Evolutionary conservation across 2,329 filamentous ascomycete species (phyloP), one percentile per base, ranked within the genome.

Genomic region (Colletotrichum musae): DNA sequence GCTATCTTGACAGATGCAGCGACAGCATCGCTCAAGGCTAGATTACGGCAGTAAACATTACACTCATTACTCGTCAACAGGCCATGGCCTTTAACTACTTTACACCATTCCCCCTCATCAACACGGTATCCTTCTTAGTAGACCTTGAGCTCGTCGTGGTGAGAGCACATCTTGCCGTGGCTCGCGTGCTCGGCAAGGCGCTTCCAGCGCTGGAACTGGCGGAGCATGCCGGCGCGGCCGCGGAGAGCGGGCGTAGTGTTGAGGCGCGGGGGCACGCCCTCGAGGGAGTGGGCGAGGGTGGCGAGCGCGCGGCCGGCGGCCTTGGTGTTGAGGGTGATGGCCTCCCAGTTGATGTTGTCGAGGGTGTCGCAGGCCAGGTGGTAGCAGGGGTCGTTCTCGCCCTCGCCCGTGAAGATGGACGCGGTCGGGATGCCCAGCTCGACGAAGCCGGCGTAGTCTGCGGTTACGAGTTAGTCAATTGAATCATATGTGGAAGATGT

Each of bases 301-400:
- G 87, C 87, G 32, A 86, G 83, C 2, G 82, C 83, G 67, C 83
- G 79, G 2, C 86, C 88, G 57, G 89, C 89, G 3, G 81, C 77
- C 74, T 79, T 81, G 28, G 81, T 72, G 70, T 80, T 83, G 50
- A 78, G 70, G 0, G 76, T 79, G 16, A 82, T 41, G 1, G 81
- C 81, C 1, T 79, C 77, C 76, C 79, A 78, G 74, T 83, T 77
- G 64, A 84, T 79, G 73, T 84, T 83, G 32, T 75, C 63, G n/a
- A 81, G 73, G 28, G 73, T 77, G 54, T 85, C 83, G 68, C 81
- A 82, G 16, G 77, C 76, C 48, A 77, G 62, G 72, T 85, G 79
- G 75, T 82, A 81, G 77, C 80, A 79, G 47, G 74, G 73, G 50
- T 84, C 82, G 0, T 73, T 73, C 0, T 69, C 73, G 15, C 78